phyloP scores from a whole-genome alignment of 2,329 filamentous ascomycete species.

The Talaromyces sp. region DNA sequence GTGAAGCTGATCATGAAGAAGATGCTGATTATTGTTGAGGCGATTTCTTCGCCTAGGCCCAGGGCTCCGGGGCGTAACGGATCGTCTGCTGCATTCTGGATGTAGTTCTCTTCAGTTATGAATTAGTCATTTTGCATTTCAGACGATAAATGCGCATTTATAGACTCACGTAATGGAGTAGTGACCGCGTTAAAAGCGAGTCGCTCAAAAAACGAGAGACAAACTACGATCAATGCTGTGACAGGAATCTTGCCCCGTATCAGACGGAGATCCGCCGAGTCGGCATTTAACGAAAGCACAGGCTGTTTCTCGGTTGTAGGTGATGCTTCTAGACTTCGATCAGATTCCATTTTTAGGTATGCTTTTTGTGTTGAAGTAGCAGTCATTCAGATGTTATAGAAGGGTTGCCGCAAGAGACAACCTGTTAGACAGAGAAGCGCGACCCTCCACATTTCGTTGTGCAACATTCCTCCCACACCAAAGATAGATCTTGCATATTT shows the following conservation, averaged over 20 bases:
- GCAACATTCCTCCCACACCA: background rate
- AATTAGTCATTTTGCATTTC: too few species aligned
- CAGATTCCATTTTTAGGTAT: background rate
- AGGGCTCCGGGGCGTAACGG: background rate
- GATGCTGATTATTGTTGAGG: too few species aligned
- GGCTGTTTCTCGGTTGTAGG: background rate
- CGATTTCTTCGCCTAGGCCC: background rate
- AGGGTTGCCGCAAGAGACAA: background rate
- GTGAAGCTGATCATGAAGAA: too few species aligned
- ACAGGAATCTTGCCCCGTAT: background rate
- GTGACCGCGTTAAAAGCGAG: background rate
- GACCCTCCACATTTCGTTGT: background rate
- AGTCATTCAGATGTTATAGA: background rate
- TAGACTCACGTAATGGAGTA: background rate
- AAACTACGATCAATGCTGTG: background rate
- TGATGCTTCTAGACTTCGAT: background rate
- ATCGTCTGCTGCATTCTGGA: background rate
- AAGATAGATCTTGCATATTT: background rate
- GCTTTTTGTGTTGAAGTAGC: background rate
- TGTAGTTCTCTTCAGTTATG: background rate
- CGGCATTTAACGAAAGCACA: background rate
- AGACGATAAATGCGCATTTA: too few species aligned
- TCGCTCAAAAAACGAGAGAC: background rate
- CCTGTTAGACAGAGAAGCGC: background rate
- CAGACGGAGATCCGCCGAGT: background rate